Percentiles rank a stretch among this genome's conserved stretches.
Evolutionary conservation across 495 filamentous ascomycete species (phyloP).

Genomic region (Penicillium cataractarum): DNA sequence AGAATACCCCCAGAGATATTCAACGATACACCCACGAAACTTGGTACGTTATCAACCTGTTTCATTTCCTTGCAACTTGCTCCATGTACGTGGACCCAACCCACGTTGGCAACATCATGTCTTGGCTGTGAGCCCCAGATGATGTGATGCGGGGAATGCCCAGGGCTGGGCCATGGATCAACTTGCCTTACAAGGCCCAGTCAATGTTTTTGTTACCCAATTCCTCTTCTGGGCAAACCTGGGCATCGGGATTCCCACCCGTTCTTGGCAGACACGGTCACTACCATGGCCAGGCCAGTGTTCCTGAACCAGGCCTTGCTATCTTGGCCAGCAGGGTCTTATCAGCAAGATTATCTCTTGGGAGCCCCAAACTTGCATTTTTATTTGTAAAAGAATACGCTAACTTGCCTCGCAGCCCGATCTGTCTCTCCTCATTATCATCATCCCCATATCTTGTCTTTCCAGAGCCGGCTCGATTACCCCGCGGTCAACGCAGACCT

Average conservation of each 20-base stretch:
- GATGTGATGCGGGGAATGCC: slow-evolving; percentile 38
- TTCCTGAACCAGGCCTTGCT: not conserved
- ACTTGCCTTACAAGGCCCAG: slow-evolving; percentile 20
- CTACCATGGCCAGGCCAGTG: not conserved
- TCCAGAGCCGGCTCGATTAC: slow-evolving; percentile 25
- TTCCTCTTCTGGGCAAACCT: not conserved
- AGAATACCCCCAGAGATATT: slow-evolving; percentile 20
- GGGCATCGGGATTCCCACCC: slow-evolving; percentile 3
- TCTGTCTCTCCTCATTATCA: slow-evolving; percentile 33
- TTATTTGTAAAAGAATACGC: slow-evolving; percentile 8
- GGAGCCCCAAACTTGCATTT: slow-evolving; percentile 4
- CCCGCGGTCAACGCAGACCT: slow-evolving; percentile 10
- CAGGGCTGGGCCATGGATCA: slow-evolving; percentile 25
- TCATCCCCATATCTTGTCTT: slow-evolving; percentile 28
- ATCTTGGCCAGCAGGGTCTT: slow-evolving; percentile 4
- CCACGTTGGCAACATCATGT: slow-evolving; percentile 24
- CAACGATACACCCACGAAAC: slow-evolving; percentile 33
- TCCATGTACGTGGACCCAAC: not conserved
- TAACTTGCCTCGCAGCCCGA: slow-evolving; percentile 20
- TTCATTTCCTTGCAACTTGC: slow-evolving; percentile 2
- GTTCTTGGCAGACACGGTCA: not conserved
- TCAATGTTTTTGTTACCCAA: not conserved
- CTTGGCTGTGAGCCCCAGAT: slow-evolving; percentile 14
- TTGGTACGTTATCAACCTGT: slow-evolving; percentile 33
- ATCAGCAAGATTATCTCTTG: not conserved